Evolutionary conservation across 768 basidiomycete genomes (phyloP).

Genomic region (Butyriboletus loyo): DNA sequence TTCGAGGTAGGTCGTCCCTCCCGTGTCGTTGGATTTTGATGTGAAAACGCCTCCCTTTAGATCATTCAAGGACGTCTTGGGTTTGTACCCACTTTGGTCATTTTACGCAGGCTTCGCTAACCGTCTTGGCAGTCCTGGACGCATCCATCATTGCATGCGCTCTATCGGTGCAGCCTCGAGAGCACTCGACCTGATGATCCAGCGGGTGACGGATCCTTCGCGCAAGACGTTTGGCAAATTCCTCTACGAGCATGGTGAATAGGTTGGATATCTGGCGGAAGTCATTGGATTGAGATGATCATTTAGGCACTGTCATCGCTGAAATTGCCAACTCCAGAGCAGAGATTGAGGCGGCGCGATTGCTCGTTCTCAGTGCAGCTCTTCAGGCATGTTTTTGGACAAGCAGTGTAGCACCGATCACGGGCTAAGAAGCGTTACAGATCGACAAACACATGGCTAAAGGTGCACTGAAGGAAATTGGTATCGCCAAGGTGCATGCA

Average conservation of each 20-base stretch:
- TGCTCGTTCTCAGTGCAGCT: conserved; percentile 91
- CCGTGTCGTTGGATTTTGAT: neutral
- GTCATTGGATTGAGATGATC: neutral
- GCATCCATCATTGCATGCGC: conserved; percentile 97
- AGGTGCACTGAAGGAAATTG: conserved; percentile 95
- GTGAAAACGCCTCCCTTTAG: conserved; percentile 29
- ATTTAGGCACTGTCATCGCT: conserved; percentile 75
- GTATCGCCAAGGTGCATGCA: conserved; percentile 81
- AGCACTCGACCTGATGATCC: conserved; percentile 84
- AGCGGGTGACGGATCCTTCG: conserved; percentile 86
- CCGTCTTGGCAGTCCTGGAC: conserved; percentile 64
- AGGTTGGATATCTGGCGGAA: neutral
- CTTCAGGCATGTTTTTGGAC: conserved; percentile 51
- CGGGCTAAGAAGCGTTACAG: conserved; percentile 36
- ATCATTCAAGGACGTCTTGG: conserved; percentile 96
- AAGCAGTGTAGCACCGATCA: neutral
- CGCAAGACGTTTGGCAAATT: conserved; percentile 94
- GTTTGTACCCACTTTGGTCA: conserved; percentile 37
- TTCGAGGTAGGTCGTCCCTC: conserved; percentile 63
- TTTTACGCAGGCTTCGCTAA: neutral
- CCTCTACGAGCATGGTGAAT: conserved; percentile 83
- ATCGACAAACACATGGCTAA: conserved; percentile 91
- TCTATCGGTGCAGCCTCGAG: conserved; percentile 86
- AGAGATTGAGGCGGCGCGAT: conserved; percentile 84
- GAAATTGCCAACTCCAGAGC: conserved; percentile 92